A percentile compares a stretch with the other conserved stretches of the same genome.
phyloP scores from a whole-genome alignment of 2,329 filamentous ascomycete genomes.

The Aspergillus pseudoviridinutans region DNA sequence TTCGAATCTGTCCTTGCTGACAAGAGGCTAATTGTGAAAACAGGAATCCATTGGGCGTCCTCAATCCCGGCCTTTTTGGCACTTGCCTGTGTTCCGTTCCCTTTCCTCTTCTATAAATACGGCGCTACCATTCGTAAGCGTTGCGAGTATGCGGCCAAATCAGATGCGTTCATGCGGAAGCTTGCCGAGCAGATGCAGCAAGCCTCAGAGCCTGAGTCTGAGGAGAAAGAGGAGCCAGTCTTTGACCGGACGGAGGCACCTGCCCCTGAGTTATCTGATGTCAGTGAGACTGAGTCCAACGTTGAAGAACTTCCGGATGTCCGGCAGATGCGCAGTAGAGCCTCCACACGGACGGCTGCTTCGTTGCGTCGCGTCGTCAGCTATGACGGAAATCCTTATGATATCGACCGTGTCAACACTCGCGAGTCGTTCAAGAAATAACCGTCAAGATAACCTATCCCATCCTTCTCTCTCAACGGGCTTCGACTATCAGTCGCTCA shows the following conservation, averaged over 20 bases:
- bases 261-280: not conserved
- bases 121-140: constrained; percentile 33
- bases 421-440: constrained; percentile 19
- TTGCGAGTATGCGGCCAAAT: constrained; percentile 36
- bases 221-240: constrained; percentile 3
- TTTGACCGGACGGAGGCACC: not conserved
- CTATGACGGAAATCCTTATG: constrained; percentile 24
- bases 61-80: constrained; percentile 44
- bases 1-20: not conserved
- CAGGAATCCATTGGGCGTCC: constrained; percentile 44
- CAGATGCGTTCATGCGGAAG: constrained; percentile 25
- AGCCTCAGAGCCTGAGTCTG: constrained; percentile 4
- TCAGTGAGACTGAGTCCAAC: constrained; percentile 9
- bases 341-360: not conserved
- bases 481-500: not conserved
- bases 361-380: constrained; percentile 15
- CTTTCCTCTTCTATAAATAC: constrained; percentile 40
- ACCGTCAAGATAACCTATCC: not conserved
- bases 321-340: constrained; percentile 12
- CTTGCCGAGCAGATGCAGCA: constrained; percentile 19
- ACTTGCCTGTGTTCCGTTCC: constrained; percentile 38
- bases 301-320: constrained; percentile 11
- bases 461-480: not conserved
- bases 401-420: constrained; percentile 23
- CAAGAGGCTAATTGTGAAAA: not conserved